These are phyloP conservation scores for Cucurbita maxima DNA, from an alignment of 306 rosid species.

Conservation along the genomic window DNA sequence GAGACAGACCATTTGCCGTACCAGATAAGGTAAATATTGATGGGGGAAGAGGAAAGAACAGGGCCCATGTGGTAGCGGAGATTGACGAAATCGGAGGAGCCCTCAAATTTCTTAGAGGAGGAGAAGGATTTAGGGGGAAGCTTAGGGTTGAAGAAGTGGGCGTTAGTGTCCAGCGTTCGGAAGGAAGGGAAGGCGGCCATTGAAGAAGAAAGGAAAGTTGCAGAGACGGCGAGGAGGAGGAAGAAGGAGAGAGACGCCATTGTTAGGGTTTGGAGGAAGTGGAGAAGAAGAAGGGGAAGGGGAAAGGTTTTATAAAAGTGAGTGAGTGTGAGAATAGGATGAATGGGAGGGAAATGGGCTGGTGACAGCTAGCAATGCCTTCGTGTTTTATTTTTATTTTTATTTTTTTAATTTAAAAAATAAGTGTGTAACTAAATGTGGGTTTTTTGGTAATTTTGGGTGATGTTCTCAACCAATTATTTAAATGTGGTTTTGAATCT, in stretches of 20 bases:
- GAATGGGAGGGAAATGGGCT: conserved; percentile 14
- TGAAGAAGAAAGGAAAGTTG: not conserved
- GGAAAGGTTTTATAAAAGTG: not conserved
- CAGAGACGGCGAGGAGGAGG: not conserved
- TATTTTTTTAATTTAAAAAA: no score
- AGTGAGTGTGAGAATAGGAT: not conserved
- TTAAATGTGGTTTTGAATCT: no score
- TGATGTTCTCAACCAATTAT: no score
- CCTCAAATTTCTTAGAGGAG: conserved; percentile 70
- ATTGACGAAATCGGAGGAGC: conserved; percentile 58
- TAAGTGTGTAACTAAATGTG: no score
- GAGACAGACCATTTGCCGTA: conserved; percentile 60
- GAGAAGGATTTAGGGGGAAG: conserved; percentile 57
- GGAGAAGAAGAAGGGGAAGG: not conserved
- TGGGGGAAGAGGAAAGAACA: conserved; percentile 55
- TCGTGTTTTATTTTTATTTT: not conserved
- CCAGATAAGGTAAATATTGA: conserved; percentile 81
- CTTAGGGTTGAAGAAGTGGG: conserved; percentile 42
- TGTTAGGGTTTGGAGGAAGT: not conserved
- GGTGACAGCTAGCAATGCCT: conserved; percentile 6
- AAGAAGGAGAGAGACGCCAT: not conserved
- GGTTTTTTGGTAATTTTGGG: no score
- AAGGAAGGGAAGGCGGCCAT: not conserved
- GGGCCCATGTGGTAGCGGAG: conserved; percentile 98
- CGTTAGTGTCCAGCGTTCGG: conserved; percentile 21